These are phyloP conservation scores for Ganoderma boninense DNA, from an alignment of 1,284 basidiomycete genomes.

Conservation along the genomic window DNA sequence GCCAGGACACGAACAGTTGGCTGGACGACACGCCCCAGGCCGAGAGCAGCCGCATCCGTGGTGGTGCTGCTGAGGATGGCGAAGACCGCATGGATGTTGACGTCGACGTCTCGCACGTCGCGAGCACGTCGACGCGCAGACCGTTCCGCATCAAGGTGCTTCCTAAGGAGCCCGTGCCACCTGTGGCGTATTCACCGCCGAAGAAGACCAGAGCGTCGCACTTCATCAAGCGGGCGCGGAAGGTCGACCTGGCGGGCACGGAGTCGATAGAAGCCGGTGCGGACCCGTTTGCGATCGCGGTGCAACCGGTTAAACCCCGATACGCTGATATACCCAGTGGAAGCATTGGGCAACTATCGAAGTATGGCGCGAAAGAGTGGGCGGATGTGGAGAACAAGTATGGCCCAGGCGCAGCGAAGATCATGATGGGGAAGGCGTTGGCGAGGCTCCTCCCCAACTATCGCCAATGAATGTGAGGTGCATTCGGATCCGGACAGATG, in stretches of 20 bases:
- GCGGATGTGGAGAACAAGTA: conserved; percentile 12
- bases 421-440: conserved; percentile 18
- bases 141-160: conserved; percentile 17
- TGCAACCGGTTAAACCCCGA: neutral
- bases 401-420: conserved; percentile 18
- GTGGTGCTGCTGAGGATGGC: conserved; percentile 2
- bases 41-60: conserved; percentile 26
- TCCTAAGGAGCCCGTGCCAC: neutral
- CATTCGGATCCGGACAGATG: neutral
- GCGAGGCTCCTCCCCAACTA: conserved; percentile 10
- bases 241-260: conserved; percentile 13
- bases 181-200: conserved; percentile 33
- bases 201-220: conserved; percentile 31
- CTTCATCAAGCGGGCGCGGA: conserved; percentile 18
- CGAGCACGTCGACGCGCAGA: conserved; percentile 7
- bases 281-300: neutral
- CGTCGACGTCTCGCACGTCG: neutral
- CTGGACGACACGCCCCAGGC: conserved; percentile 21
- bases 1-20: conserved; percentile 12
- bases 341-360: neutral
- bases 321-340: neutral
- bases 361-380: conserved; percentile 11
- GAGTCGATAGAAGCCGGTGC: neutral
- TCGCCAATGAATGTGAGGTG: neutral
- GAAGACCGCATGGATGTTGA: neutral